These are phyloP conservation scores for Phoenix dactylifera DNA, from an alignment of 176 grass and related monocot genomes.

Conservation along the genomic window DNA sequence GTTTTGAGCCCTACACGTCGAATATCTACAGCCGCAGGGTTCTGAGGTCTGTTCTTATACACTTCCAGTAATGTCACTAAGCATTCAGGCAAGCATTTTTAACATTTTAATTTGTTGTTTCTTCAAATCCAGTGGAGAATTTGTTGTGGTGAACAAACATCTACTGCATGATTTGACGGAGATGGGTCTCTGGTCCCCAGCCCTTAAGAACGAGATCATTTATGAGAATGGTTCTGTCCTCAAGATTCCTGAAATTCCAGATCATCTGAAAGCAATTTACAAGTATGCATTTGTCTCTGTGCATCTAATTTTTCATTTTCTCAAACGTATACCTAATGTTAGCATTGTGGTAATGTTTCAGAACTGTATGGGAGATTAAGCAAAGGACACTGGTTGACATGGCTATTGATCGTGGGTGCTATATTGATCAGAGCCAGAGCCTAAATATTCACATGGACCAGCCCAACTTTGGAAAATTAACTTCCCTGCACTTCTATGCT, in stretches of 20 bases:
- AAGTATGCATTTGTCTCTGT: constrained; percentile 40
- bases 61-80: constrained; percentile 15
- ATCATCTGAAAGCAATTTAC: constrained; percentile 88
- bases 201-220: constrained; percentile 89
- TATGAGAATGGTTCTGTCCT: constrained; percentile 90
- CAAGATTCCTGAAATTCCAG: constrained; percentile 68
- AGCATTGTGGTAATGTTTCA: constrained; percentile 19
- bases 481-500: constrained; percentile 89
- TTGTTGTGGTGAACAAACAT: constrained; percentile 99
- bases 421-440: constrained; percentile 97
- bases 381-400: constrained; percentile 98
- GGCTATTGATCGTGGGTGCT: constrained; percentile 93
- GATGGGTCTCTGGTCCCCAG: constrained; percentile 81
- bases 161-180: constrained; percentile 95
- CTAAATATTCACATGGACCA: constrained; percentile 99
- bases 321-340: neutral
- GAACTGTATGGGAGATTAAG: constrained; percentile 99
- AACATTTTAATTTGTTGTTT: neutral
- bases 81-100: neutral
- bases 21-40: constrained; percentile 80
- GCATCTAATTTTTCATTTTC: neutral
- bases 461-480: constrained; percentile 88
- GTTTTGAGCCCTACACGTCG: constrained; percentile 78
- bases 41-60: constrained; percentile 47
- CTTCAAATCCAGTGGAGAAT: constrained; percentile 67